phyloP scores from a whole-genome alignment of 306 rosid species.

The Pyrus pyrifolia region DNA sequence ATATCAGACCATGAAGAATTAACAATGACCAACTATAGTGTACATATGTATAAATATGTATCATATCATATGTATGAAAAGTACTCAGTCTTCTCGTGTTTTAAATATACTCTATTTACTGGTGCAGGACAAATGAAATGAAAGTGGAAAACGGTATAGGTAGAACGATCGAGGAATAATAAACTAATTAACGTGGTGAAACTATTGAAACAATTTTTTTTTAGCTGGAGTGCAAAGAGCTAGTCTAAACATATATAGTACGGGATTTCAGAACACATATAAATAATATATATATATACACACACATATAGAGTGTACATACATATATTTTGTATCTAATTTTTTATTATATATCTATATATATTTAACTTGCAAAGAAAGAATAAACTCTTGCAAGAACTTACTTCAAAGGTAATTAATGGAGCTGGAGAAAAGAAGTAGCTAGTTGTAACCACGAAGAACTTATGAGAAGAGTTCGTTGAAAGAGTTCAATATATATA shows the following conservation, averaged over 20 bases:
- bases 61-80: too few species aligned
- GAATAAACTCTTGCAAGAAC: neutral
- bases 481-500: conserved; percentile 37
- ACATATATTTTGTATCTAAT: too few species aligned
- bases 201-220: neutral
- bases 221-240: too few species aligned
- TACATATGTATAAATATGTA: neutral
- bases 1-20: neutral
- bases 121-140: neutral
- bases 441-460: conserved; percentile 8
- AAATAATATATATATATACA: too few species aligned
- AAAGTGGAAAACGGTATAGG: neutral
- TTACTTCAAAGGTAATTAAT: neutral
- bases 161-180: neutral
- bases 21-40: too few species aligned
- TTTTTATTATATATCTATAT: too few species aligned
- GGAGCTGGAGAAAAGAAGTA: neutral
- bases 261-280: too few species aligned
- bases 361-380: neutral
- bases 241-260: too few species aligned
- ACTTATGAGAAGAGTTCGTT: conserved; percentile 15
- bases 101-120: too few species aligned
- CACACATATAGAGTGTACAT: too few species aligned
- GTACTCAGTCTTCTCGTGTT: neutral
- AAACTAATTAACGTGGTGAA: neutral